phyloP scores from a whole-genome alignment of 164 flowering plant genomes.

The Sextonia rubra region DNA sequence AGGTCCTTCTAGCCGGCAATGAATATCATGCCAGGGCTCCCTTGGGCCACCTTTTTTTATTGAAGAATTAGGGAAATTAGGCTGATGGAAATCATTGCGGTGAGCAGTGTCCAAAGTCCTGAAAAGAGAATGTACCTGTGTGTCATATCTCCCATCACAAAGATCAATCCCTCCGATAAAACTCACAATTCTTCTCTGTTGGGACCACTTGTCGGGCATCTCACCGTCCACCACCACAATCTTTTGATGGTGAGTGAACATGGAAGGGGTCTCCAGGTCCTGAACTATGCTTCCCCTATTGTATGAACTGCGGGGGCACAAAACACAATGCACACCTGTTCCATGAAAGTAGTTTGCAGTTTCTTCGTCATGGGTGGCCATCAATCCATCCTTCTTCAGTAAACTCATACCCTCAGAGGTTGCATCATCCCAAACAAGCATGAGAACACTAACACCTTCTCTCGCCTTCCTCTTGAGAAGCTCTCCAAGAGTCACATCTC shows the following conservation, averaged over 20 bases:
- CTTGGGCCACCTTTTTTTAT: constrained; percentile 69
- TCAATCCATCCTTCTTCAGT: constrained; percentile 57
- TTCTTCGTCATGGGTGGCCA: constrained; percentile 80
- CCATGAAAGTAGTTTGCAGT: constrained; percentile 42
- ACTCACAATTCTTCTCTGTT: constrained; percentile 57
- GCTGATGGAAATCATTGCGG: constrained; percentile 68
- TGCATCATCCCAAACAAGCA: constrained; percentile 85
- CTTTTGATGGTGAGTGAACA: constrained; percentile 88
- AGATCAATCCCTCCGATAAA: constrained; percentile 74
- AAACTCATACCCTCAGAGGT: constrained; percentile 38
- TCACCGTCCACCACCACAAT: constrained; percentile 52
- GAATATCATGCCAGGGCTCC: constrained; percentile 86
- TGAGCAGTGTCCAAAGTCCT: constrained; percentile 50
- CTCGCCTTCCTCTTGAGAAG: constrained; percentile 65
- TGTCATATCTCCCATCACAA: constrained; percentile 70
- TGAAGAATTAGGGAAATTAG: constrained; percentile 45
- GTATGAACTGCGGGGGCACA: constrained; percentile 73
- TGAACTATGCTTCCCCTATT: constrained; percentile 49
- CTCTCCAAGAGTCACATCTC: constrained; percentile 62
- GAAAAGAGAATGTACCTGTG: constrained; percentile 57
- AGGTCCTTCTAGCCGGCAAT: constrained; percentile 60
- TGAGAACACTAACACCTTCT: constrained; percentile 68
- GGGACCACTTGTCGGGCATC: constrained; percentile 24
- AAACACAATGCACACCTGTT: constrained; percentile 52
- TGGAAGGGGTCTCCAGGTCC: constrained; percentile 44